phyloP scores from a whole-genome alignment of 2,329 filamentous ascomycete genomes.

The Alternaria sp. region DNA sequence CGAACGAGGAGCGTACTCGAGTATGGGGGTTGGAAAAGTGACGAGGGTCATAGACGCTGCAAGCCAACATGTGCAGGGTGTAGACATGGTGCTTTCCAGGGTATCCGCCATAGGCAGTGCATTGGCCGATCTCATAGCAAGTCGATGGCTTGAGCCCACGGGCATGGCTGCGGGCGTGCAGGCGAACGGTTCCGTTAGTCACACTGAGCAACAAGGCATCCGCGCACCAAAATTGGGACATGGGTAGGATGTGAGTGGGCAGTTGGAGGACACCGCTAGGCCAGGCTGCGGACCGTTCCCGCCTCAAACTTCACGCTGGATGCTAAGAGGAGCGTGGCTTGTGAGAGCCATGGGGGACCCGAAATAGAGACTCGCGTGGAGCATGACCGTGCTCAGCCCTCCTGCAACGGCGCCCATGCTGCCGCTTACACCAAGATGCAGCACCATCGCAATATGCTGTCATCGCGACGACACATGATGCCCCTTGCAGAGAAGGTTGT shows the following conservation, averaged over 20 bases:
- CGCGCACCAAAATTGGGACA: constrained; percentile 43
- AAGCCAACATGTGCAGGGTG: constrained; percentile 40
- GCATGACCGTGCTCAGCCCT: constrained; percentile 42
- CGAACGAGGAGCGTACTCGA: constrained; percentile 30
- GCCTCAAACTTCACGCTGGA: constrained; percentile 41
- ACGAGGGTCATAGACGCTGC: constrained; percentile 39
- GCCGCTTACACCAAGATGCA: constrained; percentile 36
- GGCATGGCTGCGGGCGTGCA: constrained; percentile 45
- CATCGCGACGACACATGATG: constrained; percentile 22
- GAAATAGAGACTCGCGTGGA: constrained; percentile 42
- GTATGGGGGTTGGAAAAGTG: constrained; percentile 22
- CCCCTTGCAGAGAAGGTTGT: constrained; percentile 12
- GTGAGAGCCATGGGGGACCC: constrained; percentile 28
- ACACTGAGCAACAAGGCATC: constrained; percentile 38
- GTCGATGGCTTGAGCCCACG: constrained; percentile 44
- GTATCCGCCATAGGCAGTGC: constrained; percentile 39
- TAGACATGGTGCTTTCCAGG: constrained; percentile 30
- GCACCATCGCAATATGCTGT: constrained; percentile 33
- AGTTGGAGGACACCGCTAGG: constrained; percentile 29
- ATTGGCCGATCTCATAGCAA: constrained; percentile 33
- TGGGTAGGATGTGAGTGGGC: constrained; percentile 28
- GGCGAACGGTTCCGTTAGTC: constrained; percentile 47
- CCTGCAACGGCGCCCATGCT: constrained; percentile 36
- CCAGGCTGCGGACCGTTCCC: constrained; percentile 51
- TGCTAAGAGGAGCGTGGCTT: constrained; percentile 46